Evolutionary conservation across 805 yeast genomes (phyloP).

Genomic region (Saccharomycopsis oosterbeekiorum): DNA sequence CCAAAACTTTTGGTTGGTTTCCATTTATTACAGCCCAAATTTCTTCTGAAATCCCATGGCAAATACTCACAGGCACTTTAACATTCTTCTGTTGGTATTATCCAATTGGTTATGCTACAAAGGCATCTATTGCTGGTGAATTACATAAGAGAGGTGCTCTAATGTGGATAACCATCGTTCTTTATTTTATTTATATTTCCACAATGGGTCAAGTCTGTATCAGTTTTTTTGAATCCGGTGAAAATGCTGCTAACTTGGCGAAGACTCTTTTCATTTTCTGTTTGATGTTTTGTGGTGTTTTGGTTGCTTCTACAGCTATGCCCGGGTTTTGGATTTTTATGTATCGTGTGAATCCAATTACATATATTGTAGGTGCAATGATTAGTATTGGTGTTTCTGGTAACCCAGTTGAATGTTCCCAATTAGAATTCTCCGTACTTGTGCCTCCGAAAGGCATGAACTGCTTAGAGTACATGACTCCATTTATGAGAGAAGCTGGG

Average conservation of each 20-base stretch:
- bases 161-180: constrained; percentile 40
- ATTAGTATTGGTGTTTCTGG: constrained; percentile 32
- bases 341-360: constrained; percentile 37
- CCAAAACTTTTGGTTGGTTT: constrained; percentile 36
- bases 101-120: constrained; percentile 55
- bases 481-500: constrained; percentile 28
- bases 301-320: constrained; percentile 34
- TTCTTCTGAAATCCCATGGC: constrained; percentile 38
- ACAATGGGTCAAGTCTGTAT: no score
- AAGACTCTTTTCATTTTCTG: constrained; percentile 31
- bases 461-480: constrained; percentile 37
- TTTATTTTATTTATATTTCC: no score
- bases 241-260: no score
- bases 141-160: constrained; percentile 46
- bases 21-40: constrained; percentile 33
- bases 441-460: constrained; percentile 39
- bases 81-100: constrained; percentile 59
- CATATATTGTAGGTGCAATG: constrained; percentile 37
- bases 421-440: constrained; percentile 29
- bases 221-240: no score
- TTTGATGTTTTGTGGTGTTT: constrained; percentile 32
- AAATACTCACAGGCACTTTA: constrained; percentile 50
- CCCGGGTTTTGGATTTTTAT: constrained; percentile 43
- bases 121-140: constrained; percentile 41
- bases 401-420: constrained; percentile 29